Evolutionary conservation across 352 stramenopile genomes (phyloP), one percentile per base, ranked within the genome.

Genomic region (Pythium diclinum): DNA sequence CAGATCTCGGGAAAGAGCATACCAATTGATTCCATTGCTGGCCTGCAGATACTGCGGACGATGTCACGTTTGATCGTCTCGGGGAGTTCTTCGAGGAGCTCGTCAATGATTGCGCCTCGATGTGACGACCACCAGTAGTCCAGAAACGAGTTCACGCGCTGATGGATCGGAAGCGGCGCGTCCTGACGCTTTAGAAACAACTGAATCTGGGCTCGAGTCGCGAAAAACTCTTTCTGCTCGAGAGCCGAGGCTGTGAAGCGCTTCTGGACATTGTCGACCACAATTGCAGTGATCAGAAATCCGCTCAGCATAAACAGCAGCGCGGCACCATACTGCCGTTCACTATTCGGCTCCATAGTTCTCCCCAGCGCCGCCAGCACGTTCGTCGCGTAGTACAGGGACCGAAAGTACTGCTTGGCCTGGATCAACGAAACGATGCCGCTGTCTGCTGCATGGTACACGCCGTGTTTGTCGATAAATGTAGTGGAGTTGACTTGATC

Each of bases 371-470:
- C 79, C 2, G 79, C 69, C 56, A 88, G 44, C 2, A 86, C 75
- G 38, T 88, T 83, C 13, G 79, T 68, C 13, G 79, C 77, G 16
- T 83, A 88, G 34, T 88, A 88, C 9, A 88, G 66, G 10, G 79
- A 78, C 16, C 79, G 77, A 17, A 80, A 81, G 49, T 88, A 88
- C 46, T 88, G 79, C 46, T 71, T 77, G 3, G 73, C 67, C 17
- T 75, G 65, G 23, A 87, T 83, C 3, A 57, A 36, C 11, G 63
- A 42, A 2, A 85, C 56, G 32, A 73, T 49, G 2, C 56, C 28
- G 30, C 72, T 71, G 6, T 69, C 53, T 16, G 55, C 59, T 10
- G 52, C 53, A n/a, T 79, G 49, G 3, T 71, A 53, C 3, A 40
- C 42, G 0, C 73, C 73, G 6, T 72, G 65, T 4, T 72, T 55